These are phyloP conservation scores for Fraxinus velutina DNA, from an alignment of 305 asterid species.

Conservation along the genomic window DNA sequence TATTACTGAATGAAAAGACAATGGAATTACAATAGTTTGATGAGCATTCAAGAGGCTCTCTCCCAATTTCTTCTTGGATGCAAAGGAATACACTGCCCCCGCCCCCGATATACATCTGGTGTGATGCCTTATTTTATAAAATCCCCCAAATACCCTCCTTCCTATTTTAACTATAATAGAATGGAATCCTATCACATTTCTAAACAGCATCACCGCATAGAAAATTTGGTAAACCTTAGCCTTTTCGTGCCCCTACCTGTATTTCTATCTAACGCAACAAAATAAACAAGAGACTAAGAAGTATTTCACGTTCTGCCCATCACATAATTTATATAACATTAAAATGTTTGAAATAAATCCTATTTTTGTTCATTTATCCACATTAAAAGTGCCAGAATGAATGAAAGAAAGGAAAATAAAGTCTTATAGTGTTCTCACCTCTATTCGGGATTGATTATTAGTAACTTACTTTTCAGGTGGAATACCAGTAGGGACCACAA, in stretches of 20 bases:
- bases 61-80: not conserved
- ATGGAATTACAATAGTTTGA: not conserved
- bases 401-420: not conserved
- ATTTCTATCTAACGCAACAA: not conserved
- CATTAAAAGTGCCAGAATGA: not conserved
- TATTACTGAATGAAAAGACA: not conserved
- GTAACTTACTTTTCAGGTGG: not conserved
- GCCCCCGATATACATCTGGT: not conserved
- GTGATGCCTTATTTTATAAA: not conserved
- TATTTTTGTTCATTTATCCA: not conserved
- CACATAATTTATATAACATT: not conserved
- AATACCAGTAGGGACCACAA: not conserved
- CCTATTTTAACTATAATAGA: not conserved
- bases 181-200: not conserved
- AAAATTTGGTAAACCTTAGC: not conserved
- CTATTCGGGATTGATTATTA: not conserved
- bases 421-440: not conserved
- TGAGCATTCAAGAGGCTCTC: not conserved
- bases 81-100: not conserved
- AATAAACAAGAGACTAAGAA: not conserved
- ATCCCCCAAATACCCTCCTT: not conserved
- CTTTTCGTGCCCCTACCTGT: not conserved
- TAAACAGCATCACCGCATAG: not conserved
- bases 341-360: not conserved
- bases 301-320: not conserved